Conservation (phyloP, 78 protist species). For the Dictyostelium discoideum region DNA sequence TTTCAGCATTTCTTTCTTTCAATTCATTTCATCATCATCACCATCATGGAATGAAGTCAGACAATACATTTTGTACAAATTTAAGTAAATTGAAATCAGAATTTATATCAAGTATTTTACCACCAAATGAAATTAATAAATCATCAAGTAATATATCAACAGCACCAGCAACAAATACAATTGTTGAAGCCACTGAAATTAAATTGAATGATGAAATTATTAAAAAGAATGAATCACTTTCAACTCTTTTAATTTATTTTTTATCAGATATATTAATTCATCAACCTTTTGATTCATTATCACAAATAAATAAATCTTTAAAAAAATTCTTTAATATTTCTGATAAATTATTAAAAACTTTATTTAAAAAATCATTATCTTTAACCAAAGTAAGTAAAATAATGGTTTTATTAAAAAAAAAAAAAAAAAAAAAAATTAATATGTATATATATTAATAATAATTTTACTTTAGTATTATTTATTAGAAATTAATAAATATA, state of each 20-base stretch:
- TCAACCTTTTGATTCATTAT: background rate
- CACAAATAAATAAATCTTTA: background rate
- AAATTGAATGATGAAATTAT: background rate
- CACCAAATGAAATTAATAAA: background rate
- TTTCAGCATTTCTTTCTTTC: slow-evolving; percentile 24
- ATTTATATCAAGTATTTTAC: background rate
- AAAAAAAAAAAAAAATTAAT: background rate
- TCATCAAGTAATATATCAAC: background rate
- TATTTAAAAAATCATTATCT: background rate
- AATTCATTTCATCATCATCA: background rate
- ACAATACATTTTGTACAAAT: background rate
- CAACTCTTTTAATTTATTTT: slow-evolving; percentile 9
- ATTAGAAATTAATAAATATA: slow-evolving; percentile 10
- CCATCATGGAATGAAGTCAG: background rate
- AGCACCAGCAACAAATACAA: no score
- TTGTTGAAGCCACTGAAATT: background rate
- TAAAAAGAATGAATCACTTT: slow-evolving; percentile 3
- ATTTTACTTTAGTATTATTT: background rate
- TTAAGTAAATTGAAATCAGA: background rate
- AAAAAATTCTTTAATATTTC: background rate
- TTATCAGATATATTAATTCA: background rate
- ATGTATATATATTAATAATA: background rate
- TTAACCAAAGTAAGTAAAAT: slow-evolving; percentile 2
- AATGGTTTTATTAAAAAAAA: background rate
- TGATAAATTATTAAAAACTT: background rate